Evolutionary conservation across 495 filamentous ascomycete species (phyloP), one percentile per base, ranked within the genome.

Genomic region (Antarctomyces pellizariae): DNA sequence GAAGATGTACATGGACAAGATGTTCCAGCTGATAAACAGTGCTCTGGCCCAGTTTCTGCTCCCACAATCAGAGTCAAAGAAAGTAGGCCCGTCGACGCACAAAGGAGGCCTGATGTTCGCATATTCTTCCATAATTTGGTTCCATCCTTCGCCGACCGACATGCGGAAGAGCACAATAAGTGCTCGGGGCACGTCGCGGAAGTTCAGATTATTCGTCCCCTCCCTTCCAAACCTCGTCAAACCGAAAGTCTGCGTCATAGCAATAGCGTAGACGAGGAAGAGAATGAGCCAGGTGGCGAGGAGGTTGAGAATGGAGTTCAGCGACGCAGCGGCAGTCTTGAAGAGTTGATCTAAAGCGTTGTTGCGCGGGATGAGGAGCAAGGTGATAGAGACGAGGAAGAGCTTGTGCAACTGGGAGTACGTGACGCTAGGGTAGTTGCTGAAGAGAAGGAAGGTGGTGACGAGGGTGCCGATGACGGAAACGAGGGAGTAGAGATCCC

Each of bases 1-100:
- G 39, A 99, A 99, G 47, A 99, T 86, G 50, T 95, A 99, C 86
- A 99, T 95, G 72, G 84, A 93, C 45, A 95, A 62, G 39, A 99
- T 79, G 53, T 99, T 99, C 86, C 86, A 99, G 7, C 75, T 62
- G 32, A 93, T 78, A 54, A 99, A 95, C 17, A 99, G 56, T 23
- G 62, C 60, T 18, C 77, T 62, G 9, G 86, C 82, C 76, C 86
- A 95, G 22, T 65, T 61, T 13, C 62, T 60, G 46, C 86, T 84
- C 18, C 86, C 86, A 42, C 86, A 99, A 53, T 95, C 89, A 39
- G 76, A 76, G n/a, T 75, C 48, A 33, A 77, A 75, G 43, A 84
- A 89, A 10, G 57, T 56, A 3, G 43, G 28, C 9, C 56, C 58
- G 4, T 62, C 52, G 1, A 76, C 75, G 50, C 86, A 99, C 27